phyloP scores from a whole-genome alignment of 768 basidiomycete genomes.

The Atractiella rhizophila region DNA sequence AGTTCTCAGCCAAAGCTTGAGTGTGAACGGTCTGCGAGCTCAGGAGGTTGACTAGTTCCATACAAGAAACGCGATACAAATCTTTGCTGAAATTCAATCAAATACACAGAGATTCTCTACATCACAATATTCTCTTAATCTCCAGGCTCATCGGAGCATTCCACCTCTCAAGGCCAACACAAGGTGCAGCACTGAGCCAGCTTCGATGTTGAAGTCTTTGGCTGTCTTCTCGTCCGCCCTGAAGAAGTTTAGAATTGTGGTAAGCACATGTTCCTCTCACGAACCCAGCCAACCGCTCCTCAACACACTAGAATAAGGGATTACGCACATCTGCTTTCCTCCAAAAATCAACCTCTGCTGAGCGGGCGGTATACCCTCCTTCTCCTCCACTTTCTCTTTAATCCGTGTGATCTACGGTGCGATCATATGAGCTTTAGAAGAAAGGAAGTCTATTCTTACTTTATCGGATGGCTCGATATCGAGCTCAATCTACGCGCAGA shows the following conservation, averaged over 20 bases:
- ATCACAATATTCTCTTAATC: too few species aligned
- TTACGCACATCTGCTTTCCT: constrained; percentile 64
- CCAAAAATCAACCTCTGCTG: constrained; percentile 84
- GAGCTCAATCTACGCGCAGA: constrained; percentile 46
- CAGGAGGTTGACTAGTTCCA: too few species aligned
- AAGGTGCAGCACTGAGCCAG: constrained; percentile 72
- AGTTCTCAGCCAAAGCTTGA: too few species aligned
- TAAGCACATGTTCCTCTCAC: background rate
- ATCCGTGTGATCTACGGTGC: constrained; percentile 51
- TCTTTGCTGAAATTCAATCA: too few species aligned
- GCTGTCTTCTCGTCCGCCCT: constrained; percentile 85
- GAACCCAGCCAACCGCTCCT: background rate
- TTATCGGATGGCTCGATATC: constrained; percentile 78
- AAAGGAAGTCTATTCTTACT: constrained; percentile 26
- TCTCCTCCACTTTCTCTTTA: constrained; percentile 95
- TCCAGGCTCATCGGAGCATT: too few species aligned
- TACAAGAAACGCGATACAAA: too few species aligned
- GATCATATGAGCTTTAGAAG: background rate
- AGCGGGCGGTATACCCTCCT: constrained; percentile 84
- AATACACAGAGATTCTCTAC: too few species aligned
- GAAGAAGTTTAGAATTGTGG: background rate
- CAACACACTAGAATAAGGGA: background rate
- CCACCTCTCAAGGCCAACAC: constrained; percentile 90
- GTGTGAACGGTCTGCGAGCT: too few species aligned
- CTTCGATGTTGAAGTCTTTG: constrained; percentile 51